phyloP scores from a whole-genome alignment of 2,329 filamentous ascomycete species.

The Calonectria leucothoes region DNA sequence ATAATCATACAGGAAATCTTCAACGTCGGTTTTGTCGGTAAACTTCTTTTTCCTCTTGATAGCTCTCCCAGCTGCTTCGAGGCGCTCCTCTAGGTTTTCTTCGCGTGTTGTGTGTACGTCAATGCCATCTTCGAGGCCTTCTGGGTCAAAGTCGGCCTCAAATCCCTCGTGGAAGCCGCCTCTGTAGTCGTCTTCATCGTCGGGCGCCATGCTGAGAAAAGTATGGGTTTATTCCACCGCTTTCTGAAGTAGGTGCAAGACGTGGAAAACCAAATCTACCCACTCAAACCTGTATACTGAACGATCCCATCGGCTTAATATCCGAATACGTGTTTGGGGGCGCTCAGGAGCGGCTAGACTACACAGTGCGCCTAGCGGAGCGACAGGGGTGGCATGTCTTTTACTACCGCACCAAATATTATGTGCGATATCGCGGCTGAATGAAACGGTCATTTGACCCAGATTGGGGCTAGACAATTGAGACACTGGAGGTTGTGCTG shows the following conservation, averaged over 20 bases:
- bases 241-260: not conserved
- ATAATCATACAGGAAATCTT: not conserved
- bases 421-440: not conserved
- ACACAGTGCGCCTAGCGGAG: not conserved
- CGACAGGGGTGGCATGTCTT: not conserved
- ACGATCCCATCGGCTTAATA: not conserved
- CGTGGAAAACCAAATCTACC: not conserved
- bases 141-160: not conserved
- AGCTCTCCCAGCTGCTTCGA: not conserved
- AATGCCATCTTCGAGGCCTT: not conserved
- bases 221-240: not conserved
- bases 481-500: not conserved
- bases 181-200: not conserved
- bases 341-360: not conserved
- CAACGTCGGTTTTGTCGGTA: not conserved
- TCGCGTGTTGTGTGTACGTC: not conserved
- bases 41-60: conserved; percentile 4
- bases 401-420: not conserved
- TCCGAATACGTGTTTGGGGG: not conserved
- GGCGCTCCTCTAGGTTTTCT: not conserved
- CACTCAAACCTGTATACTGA: not conserved
- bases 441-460: not conserved
- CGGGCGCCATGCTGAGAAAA: not conserved
- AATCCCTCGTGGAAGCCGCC: not conserved
- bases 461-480: not conserved